These are phyloP conservation scores for Inosperma sp. DNA, from an alignment of 768 basidiomycete species.

Conservation along the genomic window DNA sequence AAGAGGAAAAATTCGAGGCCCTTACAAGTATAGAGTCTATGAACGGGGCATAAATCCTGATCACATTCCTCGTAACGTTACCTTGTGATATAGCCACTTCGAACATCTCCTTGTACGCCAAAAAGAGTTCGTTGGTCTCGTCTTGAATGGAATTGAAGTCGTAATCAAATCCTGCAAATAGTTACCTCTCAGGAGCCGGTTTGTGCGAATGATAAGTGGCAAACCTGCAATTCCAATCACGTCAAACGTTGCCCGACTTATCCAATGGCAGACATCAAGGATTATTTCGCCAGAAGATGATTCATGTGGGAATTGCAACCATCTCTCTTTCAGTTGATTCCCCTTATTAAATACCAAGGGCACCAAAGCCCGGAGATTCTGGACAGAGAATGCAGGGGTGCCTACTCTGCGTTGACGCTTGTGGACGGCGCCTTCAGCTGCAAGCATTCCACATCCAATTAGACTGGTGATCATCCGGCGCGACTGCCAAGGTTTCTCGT, in stretches of 20 bases:
- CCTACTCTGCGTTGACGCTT: constrained; percentile 75
- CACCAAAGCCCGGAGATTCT: constrained; percentile 66
- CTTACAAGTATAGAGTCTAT: constrained; percentile 50
- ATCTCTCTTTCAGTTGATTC: constrained; percentile 53
- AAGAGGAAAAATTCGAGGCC: neutral
- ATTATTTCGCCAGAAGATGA: constrained; percentile 21
- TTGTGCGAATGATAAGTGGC: constrained; percentile 8
- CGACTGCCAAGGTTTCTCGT: constrained; percentile 83
- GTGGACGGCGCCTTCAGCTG: constrained; percentile 73
- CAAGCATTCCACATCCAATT: constrained; percentile 80
- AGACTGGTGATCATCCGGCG: constrained; percentile 68
- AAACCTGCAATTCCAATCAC: constrained; percentile 85
- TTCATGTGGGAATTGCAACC: constrained; percentile 44
- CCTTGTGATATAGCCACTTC: constrained; percentile 62
- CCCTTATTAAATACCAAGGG: constrained; percentile 73
- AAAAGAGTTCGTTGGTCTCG: constrained; percentile 72
- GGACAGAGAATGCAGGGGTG: constrained; percentile 75
- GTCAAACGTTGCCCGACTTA: constrained; percentile 83
- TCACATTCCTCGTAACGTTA: constrained; percentile 38
- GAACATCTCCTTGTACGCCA: constrained; percentile 84
- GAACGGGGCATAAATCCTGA: constrained; percentile 57
- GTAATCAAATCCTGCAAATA: constrained; percentile 72
- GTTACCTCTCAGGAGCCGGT: neutral
- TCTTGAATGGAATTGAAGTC: constrained; percentile 79
- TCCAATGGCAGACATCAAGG: constrained; percentile 77